Evolutionary conservation across 2,329 filamentous ascomycete species (phyloP).

Genomic region (Paramyrothecium roridum): DNA sequence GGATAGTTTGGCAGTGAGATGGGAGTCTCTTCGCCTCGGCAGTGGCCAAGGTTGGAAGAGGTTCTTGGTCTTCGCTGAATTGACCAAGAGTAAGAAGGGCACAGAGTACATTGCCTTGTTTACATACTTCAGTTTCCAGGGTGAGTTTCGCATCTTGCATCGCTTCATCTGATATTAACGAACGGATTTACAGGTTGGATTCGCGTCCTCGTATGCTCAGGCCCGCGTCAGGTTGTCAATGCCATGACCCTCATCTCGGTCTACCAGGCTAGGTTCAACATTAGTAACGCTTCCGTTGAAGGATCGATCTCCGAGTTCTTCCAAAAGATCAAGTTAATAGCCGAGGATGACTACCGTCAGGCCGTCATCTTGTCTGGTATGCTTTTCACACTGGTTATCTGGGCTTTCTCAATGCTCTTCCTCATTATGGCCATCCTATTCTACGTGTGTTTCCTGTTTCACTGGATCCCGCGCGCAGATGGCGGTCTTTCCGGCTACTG

Average conservation of each 20-base stretch:
- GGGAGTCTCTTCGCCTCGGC: conserved; percentile 78
- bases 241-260: conserved; percentile 84
- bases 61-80: conserved; percentile 86
- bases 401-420: conserved; percentile 76
- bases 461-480: conserved; percentile 81
- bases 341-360: conserved; percentile 71
- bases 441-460: conserved; percentile 87
- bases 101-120: conserved; percentile 88
- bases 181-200: conserved; percentile 64
- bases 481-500: conserved; percentile 83
- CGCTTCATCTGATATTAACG: conserved; percentile 3
- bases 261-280: conserved; percentile 70
- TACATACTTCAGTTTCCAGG: conserved; percentile 76
- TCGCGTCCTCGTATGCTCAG: conserved; percentile 84
- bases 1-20: conserved; percentile 78
- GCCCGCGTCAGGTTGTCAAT: conserved; percentile 88
- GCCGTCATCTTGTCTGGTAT: conserved; percentile 84
- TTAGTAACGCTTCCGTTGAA: conserved; percentile 48
- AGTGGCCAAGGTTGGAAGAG: conserved; percentile 77
- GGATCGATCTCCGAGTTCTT: conserved; percentile 74
- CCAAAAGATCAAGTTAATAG: conserved; percentile 72
- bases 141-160: conserved; percentile 32
- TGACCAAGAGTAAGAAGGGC: conserved; percentile 89
- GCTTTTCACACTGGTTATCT: conserved; percentile 87
- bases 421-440: conserved; percentile 73